Percentiles rank a stretch among this genome's conserved stretches.
phyloP scores from a whole-genome alignment of 495 filamentous ascomycete species.

The Trichoderma virens region DNA sequence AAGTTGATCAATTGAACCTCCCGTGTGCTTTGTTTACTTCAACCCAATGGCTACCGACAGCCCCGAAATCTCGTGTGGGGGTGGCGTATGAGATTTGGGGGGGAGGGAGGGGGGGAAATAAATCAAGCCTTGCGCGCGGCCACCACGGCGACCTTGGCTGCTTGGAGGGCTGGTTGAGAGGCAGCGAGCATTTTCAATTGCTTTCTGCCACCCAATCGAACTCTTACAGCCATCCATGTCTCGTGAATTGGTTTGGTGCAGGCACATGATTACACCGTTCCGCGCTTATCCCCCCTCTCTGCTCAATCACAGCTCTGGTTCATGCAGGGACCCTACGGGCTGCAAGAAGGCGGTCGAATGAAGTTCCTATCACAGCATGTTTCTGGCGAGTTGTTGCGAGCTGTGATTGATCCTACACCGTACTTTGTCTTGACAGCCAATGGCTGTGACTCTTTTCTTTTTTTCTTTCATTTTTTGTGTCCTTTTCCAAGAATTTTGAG shows the following conservation, averaged over 20 bases:
- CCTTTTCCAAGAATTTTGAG: too few species aligned
- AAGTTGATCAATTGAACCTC: slow-evolving; percentile 29
- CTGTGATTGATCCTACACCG: not conserved
- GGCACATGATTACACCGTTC: not conserved
- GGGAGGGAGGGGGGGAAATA: not conserved
- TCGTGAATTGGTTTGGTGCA: not conserved
- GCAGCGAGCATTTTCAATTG: not conserved
- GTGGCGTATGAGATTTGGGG: slow-evolving; percentile 5
- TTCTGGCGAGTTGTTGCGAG: not conserved
- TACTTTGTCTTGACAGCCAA: not conserved
- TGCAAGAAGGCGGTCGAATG: not conserved
- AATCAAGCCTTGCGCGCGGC: slow-evolving; percentile 3
- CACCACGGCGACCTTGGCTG: not conserved
- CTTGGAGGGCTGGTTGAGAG: not conserved
- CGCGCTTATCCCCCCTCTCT: not conserved
- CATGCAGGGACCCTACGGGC: not conserved
- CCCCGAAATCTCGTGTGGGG: slow-evolving; percentile 6
- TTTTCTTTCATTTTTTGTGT: not conserved
- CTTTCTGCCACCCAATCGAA: not conserved
- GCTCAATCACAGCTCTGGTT: not conserved
- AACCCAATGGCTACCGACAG: slow-evolving; percentile 1
- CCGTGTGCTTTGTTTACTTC: slow-evolving; percentile 7
- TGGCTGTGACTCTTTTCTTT: too few species aligned
- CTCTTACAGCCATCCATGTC: not conserved
- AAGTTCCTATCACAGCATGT: not conserved